A percentile compares a stretch with the other conserved stretches of the same genome.
These are phyloP conservation scores for Heterobasidion parviporum DNA, from an alignment of 1,284 basidiomycete genomes.

Conservation along the genomic window DNA sequence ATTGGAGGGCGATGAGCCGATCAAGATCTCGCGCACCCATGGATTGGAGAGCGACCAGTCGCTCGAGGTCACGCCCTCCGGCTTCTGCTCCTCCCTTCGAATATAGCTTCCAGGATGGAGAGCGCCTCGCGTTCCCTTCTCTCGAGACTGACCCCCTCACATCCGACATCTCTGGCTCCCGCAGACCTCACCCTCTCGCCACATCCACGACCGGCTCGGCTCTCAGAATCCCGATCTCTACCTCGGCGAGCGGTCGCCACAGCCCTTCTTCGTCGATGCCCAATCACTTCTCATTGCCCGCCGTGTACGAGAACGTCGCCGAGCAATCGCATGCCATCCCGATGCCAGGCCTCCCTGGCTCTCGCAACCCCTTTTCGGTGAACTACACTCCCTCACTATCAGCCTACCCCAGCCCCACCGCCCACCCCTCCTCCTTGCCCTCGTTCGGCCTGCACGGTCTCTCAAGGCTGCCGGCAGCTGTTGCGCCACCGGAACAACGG, in stretches of 20 bases:
- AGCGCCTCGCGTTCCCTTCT: constrained; percentile 25
- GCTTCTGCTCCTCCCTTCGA: constrained; percentile 30
- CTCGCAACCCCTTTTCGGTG: constrained; percentile 9
- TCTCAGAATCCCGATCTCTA: constrained; percentile 5
- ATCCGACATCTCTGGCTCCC: constrained; percentile 8
- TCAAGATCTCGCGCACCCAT: constrained; percentile 88
- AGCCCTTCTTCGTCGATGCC: constrained; percentile 7
- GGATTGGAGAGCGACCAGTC: constrained; percentile 73
- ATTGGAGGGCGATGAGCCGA: constrained; percentile 89
- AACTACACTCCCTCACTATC: constrained; percentile 4
- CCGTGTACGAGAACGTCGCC: constrained; percentile 46
- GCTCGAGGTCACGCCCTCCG: constrained; percentile 65
- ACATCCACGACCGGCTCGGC: constrained; percentile 2
- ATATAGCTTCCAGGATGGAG: constrained; percentile 14
- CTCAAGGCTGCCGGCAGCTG: constrained; percentile 32
- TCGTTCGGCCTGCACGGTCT: constrained; percentile 53
- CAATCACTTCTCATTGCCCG: constrained; percentile 21
- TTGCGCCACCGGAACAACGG: constrained; percentile 32
- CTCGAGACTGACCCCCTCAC: constrained; percentile 4
- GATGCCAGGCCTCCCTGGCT: neutral
- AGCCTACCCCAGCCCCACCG: constrained; percentile 17
- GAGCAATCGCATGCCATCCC: constrained; percentile 13
- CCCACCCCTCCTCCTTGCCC: constrained; percentile 63
- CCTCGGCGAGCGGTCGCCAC: constrained; percentile 4
- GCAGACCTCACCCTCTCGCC: constrained; percentile 4